These are phyloP conservation scores for Nakazawaea sp. DNA, from an alignment of 805 yeast species.

Conservation along the genomic window DNA sequence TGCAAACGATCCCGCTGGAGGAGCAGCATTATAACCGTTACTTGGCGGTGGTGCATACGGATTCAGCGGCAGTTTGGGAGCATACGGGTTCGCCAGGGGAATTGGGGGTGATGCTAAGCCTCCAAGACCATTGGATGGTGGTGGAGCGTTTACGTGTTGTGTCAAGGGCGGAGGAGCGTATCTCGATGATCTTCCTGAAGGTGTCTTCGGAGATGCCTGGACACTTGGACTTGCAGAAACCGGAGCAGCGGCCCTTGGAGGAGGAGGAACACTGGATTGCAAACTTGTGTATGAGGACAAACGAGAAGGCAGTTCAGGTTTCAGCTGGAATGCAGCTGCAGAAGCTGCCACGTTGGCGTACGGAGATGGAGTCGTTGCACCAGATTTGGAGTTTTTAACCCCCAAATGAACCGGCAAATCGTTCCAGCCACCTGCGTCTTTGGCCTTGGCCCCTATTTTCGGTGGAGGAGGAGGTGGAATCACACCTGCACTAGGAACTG, in stretches of 20 bases:
- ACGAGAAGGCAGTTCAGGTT: constrained; percentile 16
- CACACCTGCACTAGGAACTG: constrained; percentile 1
- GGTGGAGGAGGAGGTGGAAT: constrained; percentile 22
- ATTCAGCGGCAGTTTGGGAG: constrained; percentile 22
- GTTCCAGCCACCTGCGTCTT: constrained; percentile 65
- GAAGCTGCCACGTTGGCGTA: constrained; percentile 18
- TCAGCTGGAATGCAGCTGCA: constrained; percentile 7
- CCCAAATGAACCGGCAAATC: constrained; percentile 49
- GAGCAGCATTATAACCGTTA: constrained; percentile 16
- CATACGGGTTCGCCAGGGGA: constrained; percentile 24
- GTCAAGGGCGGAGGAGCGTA: constrained; percentile 20
- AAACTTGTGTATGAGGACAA: constrained; percentile 14
- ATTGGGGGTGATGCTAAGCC: neutral
- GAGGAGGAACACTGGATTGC: too few relatives aligned
- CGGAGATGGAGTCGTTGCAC: constrained; percentile 26
- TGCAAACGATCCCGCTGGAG: constrained; percentile 7
- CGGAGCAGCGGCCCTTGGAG: constrained; percentile 12
- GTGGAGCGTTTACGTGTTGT: constrained; percentile 2
- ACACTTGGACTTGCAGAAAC: constrained; percentile 2
- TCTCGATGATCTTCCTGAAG: constrained; percentile 17
- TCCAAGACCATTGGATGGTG: neutral
- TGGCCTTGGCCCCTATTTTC: constrained; percentile 20
- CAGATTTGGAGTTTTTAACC: constrained; percentile 28
- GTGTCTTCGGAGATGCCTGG: constrained; percentile 3
- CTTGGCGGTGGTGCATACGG: constrained; percentile 14